These are phyloP conservation scores for Pseudocercospora eumusae DNA, from an alignment of 2,329 filamentous ascomycete genomes.

Conservation along the genomic window DNA sequence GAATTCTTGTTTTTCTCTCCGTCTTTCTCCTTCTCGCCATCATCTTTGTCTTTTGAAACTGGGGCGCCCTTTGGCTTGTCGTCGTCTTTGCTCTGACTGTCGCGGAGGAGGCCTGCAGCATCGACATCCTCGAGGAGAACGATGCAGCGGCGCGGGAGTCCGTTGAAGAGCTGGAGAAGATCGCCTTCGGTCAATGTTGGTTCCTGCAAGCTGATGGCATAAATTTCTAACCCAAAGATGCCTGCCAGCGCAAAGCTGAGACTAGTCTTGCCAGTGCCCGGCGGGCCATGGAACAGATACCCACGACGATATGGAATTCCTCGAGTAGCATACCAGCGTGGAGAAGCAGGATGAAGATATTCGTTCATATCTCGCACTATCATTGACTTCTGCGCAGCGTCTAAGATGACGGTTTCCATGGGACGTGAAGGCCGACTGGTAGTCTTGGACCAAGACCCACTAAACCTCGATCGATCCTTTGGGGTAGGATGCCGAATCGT, in stretches of 20 bases:
- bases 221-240: constrained; percentile 51
- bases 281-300: constrained; percentile 76
- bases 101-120: constrained; percentile 47
- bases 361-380: constrained; percentile 74
- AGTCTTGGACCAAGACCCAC: constrained; percentile 46
- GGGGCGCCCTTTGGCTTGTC: constrained; percentile 27
- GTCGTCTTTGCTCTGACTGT: constrained; percentile 36
- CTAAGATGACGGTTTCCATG: constrained; percentile 74
- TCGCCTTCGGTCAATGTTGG: constrained; percentile 72
- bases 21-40: constrained; percentile 23
- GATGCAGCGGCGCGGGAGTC: constrained; percentile 48
- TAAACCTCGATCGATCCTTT: constrained; percentile 42
- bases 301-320: constrained; percentile 85
- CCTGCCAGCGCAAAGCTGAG: constrained; percentile 48
- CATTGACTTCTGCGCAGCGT: constrained; percentile 64
- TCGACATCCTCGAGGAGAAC: constrained; percentile 53
- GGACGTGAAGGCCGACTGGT: constrained; percentile 64
- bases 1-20: constrained; percentile 13
- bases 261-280: constrained; percentile 43
- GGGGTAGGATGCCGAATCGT: constrained; percentile 50
- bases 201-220: constrained; percentile 57
- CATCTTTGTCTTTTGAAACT: constrained; percentile 22
- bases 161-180: constrained; percentile 48
- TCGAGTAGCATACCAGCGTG: constrained; percentile 79
- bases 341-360: constrained; percentile 70